A percentile compares a stretch with the other conserved stretches of the same genome.
These are phyloP conservation scores for Lobosporangium transversale DNA, from an alignment of 192 early-diverging fungal species.

Conservation along the genomic window DNA sequence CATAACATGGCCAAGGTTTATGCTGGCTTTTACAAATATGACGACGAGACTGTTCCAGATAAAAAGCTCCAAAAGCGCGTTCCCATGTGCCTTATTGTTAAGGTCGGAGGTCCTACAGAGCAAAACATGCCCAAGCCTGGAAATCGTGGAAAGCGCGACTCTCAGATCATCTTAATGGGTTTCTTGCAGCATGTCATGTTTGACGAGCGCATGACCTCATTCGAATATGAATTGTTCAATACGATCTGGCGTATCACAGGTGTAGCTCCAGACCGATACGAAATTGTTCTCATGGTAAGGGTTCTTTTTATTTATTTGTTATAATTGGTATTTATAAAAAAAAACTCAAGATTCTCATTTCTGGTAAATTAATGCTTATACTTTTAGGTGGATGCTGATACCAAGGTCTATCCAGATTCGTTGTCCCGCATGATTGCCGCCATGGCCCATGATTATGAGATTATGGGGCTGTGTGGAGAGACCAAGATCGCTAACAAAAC, in stretches of 20 bases:
- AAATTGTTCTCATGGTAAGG: constrained; percentile 73
- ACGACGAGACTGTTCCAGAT: constrained; percentile 60
- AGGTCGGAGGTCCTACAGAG: constrained; percentile 76
- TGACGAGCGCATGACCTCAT: constrained; percentile 90
- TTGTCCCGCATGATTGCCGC: constrained; percentile 80
- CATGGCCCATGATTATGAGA: constrained; percentile 84
- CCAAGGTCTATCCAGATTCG: constrained; percentile 80
- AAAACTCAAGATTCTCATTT: no score
- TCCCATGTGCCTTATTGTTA: constrained; percentile 74
- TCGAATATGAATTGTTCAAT: constrained; percentile 92
- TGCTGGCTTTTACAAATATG: constrained; percentile 72
- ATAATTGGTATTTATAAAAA: no score
- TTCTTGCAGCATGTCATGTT: constrained; percentile 82
- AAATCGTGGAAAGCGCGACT: constrained; percentile 95
- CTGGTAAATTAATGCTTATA: constrained; percentile 21
- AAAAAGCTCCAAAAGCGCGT: constrained; percentile 64
- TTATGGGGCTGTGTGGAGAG: constrained; percentile 97
- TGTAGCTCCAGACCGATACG: constrained; percentile 82
- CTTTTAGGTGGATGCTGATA: constrained; percentile 86
- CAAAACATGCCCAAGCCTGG: constrained; percentile 70
- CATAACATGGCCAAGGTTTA: constrained; percentile 84
- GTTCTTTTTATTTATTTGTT: no score
- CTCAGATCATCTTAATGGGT: constrained; percentile 92
- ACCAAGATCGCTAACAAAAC: constrained; percentile 95
- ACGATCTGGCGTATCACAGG: constrained; percentile 80